Evolutionary conservation across 2,329 filamentous ascomycete species (phyloP).

Genomic region (Nannizzia gypsea): DNA sequence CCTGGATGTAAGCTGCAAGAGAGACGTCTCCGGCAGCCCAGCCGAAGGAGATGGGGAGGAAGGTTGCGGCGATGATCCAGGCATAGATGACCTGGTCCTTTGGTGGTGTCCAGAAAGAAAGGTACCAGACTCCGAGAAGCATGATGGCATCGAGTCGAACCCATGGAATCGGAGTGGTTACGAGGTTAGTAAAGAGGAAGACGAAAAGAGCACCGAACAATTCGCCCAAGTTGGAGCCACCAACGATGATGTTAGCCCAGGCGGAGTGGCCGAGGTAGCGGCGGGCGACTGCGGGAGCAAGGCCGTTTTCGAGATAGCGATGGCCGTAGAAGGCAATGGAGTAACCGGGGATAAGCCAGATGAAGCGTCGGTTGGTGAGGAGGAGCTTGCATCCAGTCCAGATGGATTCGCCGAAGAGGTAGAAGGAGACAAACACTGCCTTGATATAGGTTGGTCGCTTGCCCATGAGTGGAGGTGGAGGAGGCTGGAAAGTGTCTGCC

Average conservation of each 20-base stretch:
- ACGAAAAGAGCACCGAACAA: constrained; percentile 39
- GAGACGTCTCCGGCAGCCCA: constrained; percentile 44
- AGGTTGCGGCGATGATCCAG: constrained; percentile 37
- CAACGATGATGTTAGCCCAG: constrained; percentile 42
- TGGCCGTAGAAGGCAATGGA: constrained; percentile 41
- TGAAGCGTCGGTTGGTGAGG: constrained; percentile 37
- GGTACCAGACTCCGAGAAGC: constrained; percentile 39
- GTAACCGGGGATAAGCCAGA: constrained; percentile 42
- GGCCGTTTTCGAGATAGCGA: constrained; percentile 40
- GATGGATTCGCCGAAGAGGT: constrained; percentile 37
- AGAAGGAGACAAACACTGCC: constrained; percentile 30
- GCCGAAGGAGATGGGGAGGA: constrained; percentile 39
- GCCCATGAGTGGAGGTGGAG: constrained; percentile 12
- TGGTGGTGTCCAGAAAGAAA: constrained; percentile 37
- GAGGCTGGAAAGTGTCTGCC: constrained; percentile 20
- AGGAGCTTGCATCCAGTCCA: constrained; percentile 38
- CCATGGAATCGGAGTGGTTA: constrained; percentile 42
- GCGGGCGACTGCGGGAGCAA: constrained; percentile 37
- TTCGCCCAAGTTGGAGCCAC: constrained; percentile 42
- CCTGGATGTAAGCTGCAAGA: constrained; percentile 42
- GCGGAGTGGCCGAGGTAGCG: constrained; percentile 39
- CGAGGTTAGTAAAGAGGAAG: constrained; percentile 39
- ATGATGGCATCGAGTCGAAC: constrained; percentile 38
- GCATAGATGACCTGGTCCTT: constrained; percentile 32
- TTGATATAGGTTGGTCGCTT: constrained; percentile 28